These are phyloP conservation scores for Monosporascus sp. DNA, from an alignment of 2,329 filamentous ascomycete genomes.

Conservation along the genomic window DNA sequence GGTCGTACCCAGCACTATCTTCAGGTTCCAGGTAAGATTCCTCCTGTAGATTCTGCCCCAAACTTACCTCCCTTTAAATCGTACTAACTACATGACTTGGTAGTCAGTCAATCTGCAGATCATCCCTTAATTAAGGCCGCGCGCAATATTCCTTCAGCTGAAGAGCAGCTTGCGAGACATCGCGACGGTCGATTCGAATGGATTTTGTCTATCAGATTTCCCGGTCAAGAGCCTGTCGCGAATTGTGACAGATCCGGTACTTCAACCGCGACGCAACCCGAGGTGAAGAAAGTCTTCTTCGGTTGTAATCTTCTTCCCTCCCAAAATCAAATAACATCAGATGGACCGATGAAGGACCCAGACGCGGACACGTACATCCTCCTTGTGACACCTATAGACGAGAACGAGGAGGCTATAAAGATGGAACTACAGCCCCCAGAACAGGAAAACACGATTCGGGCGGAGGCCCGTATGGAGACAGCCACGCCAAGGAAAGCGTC, in stretches of 20 bases:
- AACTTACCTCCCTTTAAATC: constrained; percentile 2
- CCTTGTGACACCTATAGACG: constrained; percentile 26
- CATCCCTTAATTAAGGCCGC: constrained; percentile 24
- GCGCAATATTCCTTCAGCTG: constrained; percentile 18
- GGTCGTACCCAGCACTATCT: constrained; percentile 11
- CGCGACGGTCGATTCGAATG: constrained; percentile 25
- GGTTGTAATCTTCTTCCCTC: constrained; percentile 49
- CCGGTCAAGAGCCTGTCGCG: constrained; percentile 5
- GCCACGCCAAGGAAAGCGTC: constrained; percentile 11
- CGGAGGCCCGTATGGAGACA: constrained; percentile 6
- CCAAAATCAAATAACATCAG: constrained; percentile 20
- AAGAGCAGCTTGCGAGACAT: constrained; percentile 26
- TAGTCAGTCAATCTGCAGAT: constrained; percentile 18
- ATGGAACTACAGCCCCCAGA: constrained; percentile 6
- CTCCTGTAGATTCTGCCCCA: neutral
- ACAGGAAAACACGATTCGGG: constrained; percentile 14
- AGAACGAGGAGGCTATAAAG: constrained; percentile 16
- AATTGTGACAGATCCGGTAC: constrained; percentile 10
- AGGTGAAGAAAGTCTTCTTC: constrained; percentile 33
- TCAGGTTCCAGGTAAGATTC: constrained; percentile 21
- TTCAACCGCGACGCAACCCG: constrained; percentile 1
- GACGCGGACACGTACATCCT: constrained; percentile 38
- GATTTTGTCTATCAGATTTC: constrained; percentile 19
- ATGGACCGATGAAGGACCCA: constrained; percentile 13
- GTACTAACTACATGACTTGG: constrained; percentile 3